Base-by-base conservation (phyloP, 352 stramenopile species). In the Phytopythium oedochilum region DNA sequence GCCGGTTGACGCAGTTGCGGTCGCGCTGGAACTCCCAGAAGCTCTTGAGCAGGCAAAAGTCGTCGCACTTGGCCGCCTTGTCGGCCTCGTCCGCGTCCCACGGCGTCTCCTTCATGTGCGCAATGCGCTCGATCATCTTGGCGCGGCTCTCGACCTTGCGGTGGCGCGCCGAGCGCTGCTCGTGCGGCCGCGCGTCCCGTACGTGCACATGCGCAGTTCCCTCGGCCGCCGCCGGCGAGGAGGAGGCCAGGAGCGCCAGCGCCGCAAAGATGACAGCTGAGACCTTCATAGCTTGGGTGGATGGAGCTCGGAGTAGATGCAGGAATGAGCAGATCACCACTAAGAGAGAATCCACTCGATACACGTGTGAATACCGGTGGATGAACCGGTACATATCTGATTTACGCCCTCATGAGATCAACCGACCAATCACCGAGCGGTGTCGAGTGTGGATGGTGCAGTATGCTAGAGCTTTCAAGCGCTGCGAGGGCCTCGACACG, bases 51-150 rank as follows among this genome's bases (percentile, higher is more conserved):
- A 67, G 54, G 48, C 79, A 88, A 14, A 90, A 31, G 46, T 90
- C 77, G 39, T 70, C 55, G 65, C 79, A 88, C 66, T 88, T 90
- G 61, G 61, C 59, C 11, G 52, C 55, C 57, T 79, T 78, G 44
- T 75, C 63, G 6, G 52, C 40, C 2, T 57, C 61, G n/a, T 88
- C 52, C 5, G 59, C n/a, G 48, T 90, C 79, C 77, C 77, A 90
- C 29, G 77, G 79, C 53, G 79, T 87, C 36, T 70, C 76, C 61
- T 88, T 90, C 68, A 86, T 77, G 54, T 66, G 31, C 5, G 61
- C 54, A 34, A 77, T 73, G 45, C 65, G 56, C 54, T 73, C 66
- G 52, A 70, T 71, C 64, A 77, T 71, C 35, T 77, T 60, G 56
- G 68, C 64, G 49, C 72, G 72, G 34, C 64, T 63, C 26, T 61